Evolutionary conservation across 306 rosid genomes (phyloP).

Genomic region (Medicago truncatula): DNA sequence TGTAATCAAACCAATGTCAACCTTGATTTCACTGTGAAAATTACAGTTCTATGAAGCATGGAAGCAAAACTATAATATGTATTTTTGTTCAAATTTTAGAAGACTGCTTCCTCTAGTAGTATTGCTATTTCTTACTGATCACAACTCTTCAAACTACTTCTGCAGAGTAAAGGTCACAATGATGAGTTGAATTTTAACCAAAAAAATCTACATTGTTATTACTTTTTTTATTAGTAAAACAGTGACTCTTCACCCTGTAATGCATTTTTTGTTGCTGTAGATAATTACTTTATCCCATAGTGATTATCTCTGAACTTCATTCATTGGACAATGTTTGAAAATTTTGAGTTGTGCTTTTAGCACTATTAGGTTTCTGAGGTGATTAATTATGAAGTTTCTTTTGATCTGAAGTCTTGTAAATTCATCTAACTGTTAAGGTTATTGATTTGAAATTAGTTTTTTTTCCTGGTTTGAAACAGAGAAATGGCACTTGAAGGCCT

Average conservation of each 20-base stretch:
- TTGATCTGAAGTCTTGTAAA: not conserved
- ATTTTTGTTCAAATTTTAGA: conserved; percentile 11
- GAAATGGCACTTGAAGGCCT: conserved; percentile 96
- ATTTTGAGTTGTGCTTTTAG: conserved; percentile 11
- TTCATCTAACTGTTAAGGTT: conserved; percentile 29
- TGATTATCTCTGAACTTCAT: conserved; percentile 23
- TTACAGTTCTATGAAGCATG: conserved; percentile 1
- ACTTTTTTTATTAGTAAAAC: not conserved
- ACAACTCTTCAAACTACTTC: not conserved
- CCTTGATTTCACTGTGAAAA: conserved; percentile 8
- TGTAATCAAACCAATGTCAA: conserved; percentile 9
- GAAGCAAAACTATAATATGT: not conserved
- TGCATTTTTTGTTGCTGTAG: conserved; percentile 6
- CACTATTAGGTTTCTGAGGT: conserved; percentile 15
- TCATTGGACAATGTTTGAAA: conserved; percentile 28
- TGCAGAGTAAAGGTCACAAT: conserved; percentile 7
- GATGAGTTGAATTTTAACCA: conserved; percentile 12
- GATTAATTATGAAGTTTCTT: conserved; percentile 35
- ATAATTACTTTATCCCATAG: not conserved
- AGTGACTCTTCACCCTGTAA: conserved; percentile 17
- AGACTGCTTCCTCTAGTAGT: conserved; percentile 23
- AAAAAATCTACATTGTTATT: not conserved
- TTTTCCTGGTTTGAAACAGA: conserved; percentile 52
- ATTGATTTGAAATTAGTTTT: conserved; percentile 29
- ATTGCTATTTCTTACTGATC: conserved; percentile 15